phyloP scores from a whole-genome alignment of 495 filamentous ascomycete species.

The Mycothermus thermophilus region DNA sequence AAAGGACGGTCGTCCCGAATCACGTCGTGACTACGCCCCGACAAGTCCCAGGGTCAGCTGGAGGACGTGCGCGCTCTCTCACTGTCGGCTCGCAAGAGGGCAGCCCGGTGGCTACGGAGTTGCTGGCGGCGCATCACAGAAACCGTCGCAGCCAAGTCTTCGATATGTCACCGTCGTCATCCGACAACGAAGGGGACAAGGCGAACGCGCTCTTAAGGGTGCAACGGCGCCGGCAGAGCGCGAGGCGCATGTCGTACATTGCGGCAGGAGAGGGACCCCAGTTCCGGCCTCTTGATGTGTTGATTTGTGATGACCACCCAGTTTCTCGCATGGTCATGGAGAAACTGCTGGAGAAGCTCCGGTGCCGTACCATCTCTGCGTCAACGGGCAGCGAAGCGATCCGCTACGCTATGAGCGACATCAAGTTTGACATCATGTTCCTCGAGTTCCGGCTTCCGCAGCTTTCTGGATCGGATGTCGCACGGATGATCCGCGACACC shows the following conservation, averaged over 20 bases:
- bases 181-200: constrained; percentile 88
- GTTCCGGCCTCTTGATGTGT: constrained; percentile 82
- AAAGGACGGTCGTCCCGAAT: constrained; percentile 21
- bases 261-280: constrained; percentile 55
- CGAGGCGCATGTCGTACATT: constrained; percentile 80
- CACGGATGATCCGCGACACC: constrained; percentile 91
- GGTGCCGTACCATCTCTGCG: constrained; percentile 87
- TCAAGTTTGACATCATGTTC: constrained; percentile 94
- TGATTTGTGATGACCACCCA: constrained; percentile 96
- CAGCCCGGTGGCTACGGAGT: constrained; percentile 51
- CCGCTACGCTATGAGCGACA: constrained; percentile 82
- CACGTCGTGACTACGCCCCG: constrained; percentile 31
- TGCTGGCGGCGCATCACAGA: constrained; percentile 56
- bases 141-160: constrained; percentile 90
- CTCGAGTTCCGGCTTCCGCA: constrained; percentile 92
- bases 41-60: constrained; percentile 30
- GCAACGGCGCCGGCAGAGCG: constrained; percentile 81
- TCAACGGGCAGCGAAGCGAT: constrained; percentile 79
- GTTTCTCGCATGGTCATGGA: constrained; percentile 98
- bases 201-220: constrained; percentile 86
- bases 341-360: constrained; percentile 82
- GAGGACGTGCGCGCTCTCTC: constrained; percentile 62
- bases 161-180: constrained; percentile 93
- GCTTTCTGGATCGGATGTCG: constrained; percentile 86
- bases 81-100: constrained; percentile 92